phyloP scores from a whole-genome alignment of 345 rosid genomes.

The Mangifera indica region DNA sequence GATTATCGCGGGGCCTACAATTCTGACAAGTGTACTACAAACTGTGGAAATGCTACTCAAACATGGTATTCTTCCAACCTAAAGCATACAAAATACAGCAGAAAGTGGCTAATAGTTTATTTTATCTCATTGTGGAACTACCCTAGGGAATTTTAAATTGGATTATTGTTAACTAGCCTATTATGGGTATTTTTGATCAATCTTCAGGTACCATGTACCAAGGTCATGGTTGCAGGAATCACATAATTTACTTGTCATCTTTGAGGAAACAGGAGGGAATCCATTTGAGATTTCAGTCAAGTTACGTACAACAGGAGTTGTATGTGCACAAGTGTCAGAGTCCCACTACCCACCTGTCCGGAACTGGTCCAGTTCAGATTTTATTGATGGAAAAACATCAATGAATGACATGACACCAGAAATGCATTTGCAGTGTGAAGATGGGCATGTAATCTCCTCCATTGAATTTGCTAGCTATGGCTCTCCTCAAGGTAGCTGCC shows the following conservation, averaged over 20 bases:
- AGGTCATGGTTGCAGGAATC: constrained; percentile 75
- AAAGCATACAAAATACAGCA: constrained; percentile 2
- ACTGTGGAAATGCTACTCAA: constrained; percentile 92
- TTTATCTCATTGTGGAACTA: constrained; percentile 2
- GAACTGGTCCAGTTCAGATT: constrained; percentile 50
- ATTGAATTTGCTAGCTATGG: constrained; percentile 94
- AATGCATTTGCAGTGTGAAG: constrained; percentile 70
- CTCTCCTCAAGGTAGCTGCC: constrained; percentile 75
- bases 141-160: not conserved
- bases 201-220: constrained; percentile 84
- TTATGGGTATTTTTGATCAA: constrained; percentile 12
- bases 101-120: not conserved
- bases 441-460: constrained; percentile 63
- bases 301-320: constrained; percentile 41
- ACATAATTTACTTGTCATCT: constrained; percentile 71
- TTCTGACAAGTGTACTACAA: constrained; percentile 74
- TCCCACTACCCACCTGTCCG: constrained; percentile 72
- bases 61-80: constrained; percentile 48
- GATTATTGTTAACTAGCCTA: not conserved
- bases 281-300: constrained; percentile 76
- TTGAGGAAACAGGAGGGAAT: constrained; percentile 92
- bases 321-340: constrained; percentile 79
- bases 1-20: constrained; percentile 83
- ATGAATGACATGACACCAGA: constrained; percentile 55
- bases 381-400: constrained; percentile 33